Percentiles rank a stretch among this genome's conserved stretches.
Conservation (phyloP, 768 basidiomycete genomes). For the Hortiboletus flavorubellus region DNA sequence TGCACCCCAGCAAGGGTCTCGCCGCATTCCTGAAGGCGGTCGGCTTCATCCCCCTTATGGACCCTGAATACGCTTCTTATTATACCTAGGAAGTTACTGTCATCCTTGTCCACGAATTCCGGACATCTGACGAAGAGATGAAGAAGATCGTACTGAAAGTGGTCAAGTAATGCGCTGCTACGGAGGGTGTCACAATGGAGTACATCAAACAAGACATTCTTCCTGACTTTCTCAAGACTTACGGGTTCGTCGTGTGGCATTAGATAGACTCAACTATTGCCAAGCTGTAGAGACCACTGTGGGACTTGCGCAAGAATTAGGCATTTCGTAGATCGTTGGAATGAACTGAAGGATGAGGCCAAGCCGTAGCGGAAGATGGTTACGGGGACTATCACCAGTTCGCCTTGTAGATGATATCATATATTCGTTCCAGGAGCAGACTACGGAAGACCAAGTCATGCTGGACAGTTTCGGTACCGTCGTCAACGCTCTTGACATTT, state of each 20-base stretch:
- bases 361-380: constrained; percentile 98
- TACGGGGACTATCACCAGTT: constrained; percentile 98
- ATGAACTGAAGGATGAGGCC: constrained; percentile 52
- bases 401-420: constrained; percentile 97
- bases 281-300: constrained; percentile 99
- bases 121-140: constrained; percentile 99
- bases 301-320: constrained; percentile 95
- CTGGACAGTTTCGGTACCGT: constrained; percentile 74
- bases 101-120: constrained; percentile 97
- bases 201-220: too few species aligned
- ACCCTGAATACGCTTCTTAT: constrained; percentile 98
- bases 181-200: constrained; percentile 25
- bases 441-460: constrained; percentile 79
- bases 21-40: constrained; percentile 88
- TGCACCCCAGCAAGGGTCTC: constrained; percentile 74
- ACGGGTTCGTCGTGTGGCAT: too few species aligned
- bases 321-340: constrained; percentile 95
- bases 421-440: constrained; percentile 99
- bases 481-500: constrained; percentile 92
- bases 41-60: constrained; percentile 99
- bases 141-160: constrained; percentile 99
- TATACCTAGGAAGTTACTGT: constrained; percentile 98
- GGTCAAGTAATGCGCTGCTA: constrained; percentile 97
- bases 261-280: constrained; percentile 27
- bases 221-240: too few species aligned